Evolutionary conservation across 2,329 filamentous ascomycete species (phyloP), one percentile per base, ranked within the genome.

Genomic region (Arthrobotrys sphaeroides): DNA sequence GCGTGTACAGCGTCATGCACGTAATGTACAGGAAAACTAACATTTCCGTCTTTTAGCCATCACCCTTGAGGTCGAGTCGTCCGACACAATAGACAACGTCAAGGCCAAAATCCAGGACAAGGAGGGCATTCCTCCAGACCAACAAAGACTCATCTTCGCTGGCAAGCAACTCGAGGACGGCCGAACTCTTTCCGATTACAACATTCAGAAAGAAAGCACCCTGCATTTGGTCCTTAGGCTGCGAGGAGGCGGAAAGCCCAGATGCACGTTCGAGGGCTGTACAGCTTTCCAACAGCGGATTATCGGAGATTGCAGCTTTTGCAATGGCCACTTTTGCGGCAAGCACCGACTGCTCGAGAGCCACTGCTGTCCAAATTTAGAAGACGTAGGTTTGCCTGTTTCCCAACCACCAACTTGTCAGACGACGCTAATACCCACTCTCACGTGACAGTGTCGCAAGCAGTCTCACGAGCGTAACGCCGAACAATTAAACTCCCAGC

Each of bases 141-240:
- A 98, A 86, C 95, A 99, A 88, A 94, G 95, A 84, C 87, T 99
- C 85, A 99, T 99, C 90, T 99, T 98, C 86, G 95, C 95, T 83
- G 95, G 95, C 85, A 99, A 99, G 91, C 95, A 99, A 89, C 94
- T 99, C 84, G 95, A 98, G 88, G 95, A 99, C 84, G 95, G 95
- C 85, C 94, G 95, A 83, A 98, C 95, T 82, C 93, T 99, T 80
- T 95, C 91, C 84, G 95, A 99, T 88, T 99, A 99, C 92, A 99
- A 98, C 91, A 98, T 99, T 89, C 95, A 99, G 90, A 99, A 99
- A 91, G 94, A 75, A 70, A 72, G 65, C 61, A 77, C 73, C 1
- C 55, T 77, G 12, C 73, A 77, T 45, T 38, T 77, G 40, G 73
- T 77, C 24, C 43, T 77, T n/a, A 70, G 73, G 36, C 49, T 77